Conservation (phyloP, 2,329 filamentous ascomycete species). For the Dothiorella sarmentorum region DNA sequence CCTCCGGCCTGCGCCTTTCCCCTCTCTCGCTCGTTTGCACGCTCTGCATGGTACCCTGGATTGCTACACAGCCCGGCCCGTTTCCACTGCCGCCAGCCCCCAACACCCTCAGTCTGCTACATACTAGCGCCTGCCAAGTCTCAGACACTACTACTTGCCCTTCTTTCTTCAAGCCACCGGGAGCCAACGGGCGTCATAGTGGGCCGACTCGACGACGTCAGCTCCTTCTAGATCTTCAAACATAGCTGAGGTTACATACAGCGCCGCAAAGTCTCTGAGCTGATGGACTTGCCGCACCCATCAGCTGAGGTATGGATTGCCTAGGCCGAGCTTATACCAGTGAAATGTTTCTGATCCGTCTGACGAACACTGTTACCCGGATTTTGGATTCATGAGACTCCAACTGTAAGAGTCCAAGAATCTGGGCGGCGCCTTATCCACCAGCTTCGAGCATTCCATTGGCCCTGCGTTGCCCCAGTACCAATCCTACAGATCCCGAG, state of each 20-base stretch:
- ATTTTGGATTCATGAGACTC: not conserved
- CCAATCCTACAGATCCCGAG: not conserved
- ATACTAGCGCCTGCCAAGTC: not conserved
- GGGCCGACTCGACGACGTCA: slow-evolving; percentile 3
- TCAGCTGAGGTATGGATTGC: slow-evolving; percentile 8
- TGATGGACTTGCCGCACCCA: slow-evolving; percentile 1
- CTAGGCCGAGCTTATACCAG: not conserved
- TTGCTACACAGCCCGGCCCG: not conserved
- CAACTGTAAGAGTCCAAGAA: not conserved
- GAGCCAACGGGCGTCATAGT: not conserved
- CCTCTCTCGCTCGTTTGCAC: not conserved
- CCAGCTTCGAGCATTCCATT: not conserved
- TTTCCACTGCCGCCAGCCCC: too few species aligned
- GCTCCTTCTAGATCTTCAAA: not conserved
- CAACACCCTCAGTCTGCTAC: not conserved
- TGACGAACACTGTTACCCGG: not conserved
- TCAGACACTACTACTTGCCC: not conserved
- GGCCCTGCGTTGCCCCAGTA: not conserved
- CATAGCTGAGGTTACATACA: not conserved
- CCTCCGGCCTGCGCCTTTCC: not conserved
- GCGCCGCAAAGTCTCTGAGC: not conserved
- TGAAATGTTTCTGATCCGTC: not conserved
- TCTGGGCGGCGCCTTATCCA: not conserved
- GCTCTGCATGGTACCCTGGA: not conserved
- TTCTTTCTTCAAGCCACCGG: slow-evolving; percentile 2